Conservation (phyloP, 1,284 basidiomycete genomes). For the Rhodofomes roseus region DNA sequence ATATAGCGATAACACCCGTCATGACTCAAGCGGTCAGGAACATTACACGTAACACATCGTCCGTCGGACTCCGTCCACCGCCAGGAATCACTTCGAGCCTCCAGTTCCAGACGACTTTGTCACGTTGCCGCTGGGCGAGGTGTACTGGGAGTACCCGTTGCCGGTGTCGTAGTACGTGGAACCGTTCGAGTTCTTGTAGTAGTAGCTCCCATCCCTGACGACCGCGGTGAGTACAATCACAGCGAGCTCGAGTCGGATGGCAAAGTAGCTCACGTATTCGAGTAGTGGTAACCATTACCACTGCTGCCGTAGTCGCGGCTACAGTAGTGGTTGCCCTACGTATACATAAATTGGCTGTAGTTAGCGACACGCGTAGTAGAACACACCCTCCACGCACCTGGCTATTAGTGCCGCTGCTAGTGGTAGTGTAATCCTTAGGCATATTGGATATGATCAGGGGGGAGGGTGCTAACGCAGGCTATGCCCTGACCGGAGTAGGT, state of each 20-base stretch:
- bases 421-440: conserved; percentile 16
- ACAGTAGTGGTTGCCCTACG: conserved; percentile 26
- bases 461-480: neutral
- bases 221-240: neutral
- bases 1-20: no score
- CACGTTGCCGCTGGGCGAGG: conserved; percentile 7
- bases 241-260: neutral
- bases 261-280: conserved; percentile 18
- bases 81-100: neutral
- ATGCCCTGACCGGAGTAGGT: neutral
- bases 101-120: neutral
- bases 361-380: neutral
- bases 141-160: conserved; percentile 9
- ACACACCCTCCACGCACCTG: conserved; percentile 11
- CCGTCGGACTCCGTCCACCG: neutral
- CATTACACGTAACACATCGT: no score
- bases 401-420: conserved; percentile 22
- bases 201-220: conserved; percentile 14
- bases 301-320: conserved; percentile 18
- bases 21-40: no score
- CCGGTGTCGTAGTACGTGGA: conserved; percentile 14
- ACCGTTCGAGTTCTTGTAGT: conserved; percentile 12
- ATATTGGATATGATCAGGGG: neutral
- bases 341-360: neutral
- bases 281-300: conserved; percentile 26